phyloP scores from a whole-genome alignment of 2,329 filamentous ascomycete genomes.

The Ophiosphaerella herpotricha region DNA sequence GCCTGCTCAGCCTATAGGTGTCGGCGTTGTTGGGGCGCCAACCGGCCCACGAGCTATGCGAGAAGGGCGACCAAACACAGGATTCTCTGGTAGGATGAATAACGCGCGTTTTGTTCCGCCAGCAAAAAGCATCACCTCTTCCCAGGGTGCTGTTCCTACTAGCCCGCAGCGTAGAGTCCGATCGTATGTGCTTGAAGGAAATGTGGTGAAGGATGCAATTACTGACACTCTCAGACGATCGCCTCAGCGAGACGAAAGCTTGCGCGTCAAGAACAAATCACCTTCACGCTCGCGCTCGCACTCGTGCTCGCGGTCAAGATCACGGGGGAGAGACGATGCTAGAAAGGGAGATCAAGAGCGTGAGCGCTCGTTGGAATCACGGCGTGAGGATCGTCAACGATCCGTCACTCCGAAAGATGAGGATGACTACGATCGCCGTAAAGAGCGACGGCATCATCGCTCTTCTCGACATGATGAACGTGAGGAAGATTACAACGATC shows the following conservation, averaged over 20 bases:
- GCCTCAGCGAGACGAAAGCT: slow-evolving; percentile 39
- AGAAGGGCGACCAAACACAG: slow-evolving; percentile 82
- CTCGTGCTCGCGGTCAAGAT: slow-evolving; percentile 34
- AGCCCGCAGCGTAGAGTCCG: slow-evolving; percentile 36
- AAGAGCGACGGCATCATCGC: slow-evolving; percentile 53
- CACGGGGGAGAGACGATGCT: slow-evolving; percentile 29
- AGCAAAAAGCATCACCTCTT: slow-evolving; percentile 24
- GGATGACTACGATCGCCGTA: slow-evolving; percentile 41
- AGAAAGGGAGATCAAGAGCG: slow-evolving; percentile 23
- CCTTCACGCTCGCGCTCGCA: slow-evolving; percentile 48
- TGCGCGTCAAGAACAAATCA: slow-evolving; percentile 45
- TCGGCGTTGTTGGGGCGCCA: slow-evolving; percentile 74
- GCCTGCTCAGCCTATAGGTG: slow-evolving; percentile 48
- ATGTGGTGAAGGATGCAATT: background rate
- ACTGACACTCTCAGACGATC: slow-evolving; percentile 31
- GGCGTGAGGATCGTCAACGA: slow-evolving; percentile 54
- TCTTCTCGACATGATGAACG: slow-evolving; percentile 50
- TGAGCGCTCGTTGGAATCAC: slow-evolving; percentile 49
- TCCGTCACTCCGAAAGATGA: slow-evolving; percentile 53
- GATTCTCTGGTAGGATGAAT: slow-evolving; percentile 65
- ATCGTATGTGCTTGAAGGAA: slow-evolving; percentile 29
- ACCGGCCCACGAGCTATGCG: slow-evolving; percentile 95
- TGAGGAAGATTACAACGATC: slow-evolving; percentile 45
- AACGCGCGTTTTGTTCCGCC: slow-evolving; percentile 33
- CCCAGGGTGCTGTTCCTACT: slow-evolving; percentile 19